These are phyloP conservation scores for Cyclostephanos tholiformis DNA, from an alignment of 108 stramenopile genomes.

Conservation along the genomic window DNA sequence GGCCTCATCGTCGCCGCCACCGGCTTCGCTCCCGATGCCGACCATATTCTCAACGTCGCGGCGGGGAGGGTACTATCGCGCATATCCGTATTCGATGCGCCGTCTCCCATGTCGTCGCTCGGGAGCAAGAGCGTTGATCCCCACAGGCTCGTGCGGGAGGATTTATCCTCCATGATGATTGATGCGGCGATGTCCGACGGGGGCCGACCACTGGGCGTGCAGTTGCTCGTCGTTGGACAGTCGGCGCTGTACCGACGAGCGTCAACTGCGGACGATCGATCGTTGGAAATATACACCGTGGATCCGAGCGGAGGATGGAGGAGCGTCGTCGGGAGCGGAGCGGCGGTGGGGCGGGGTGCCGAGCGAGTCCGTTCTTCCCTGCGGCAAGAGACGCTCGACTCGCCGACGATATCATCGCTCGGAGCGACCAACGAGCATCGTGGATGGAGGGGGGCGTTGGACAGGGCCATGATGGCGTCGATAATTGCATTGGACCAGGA, in stretches of 20 bases:
- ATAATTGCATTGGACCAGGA: conserved; percentile 32
- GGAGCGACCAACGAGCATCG: background rate
- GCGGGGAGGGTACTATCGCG: conserved; percentile 45
- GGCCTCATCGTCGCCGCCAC: conserved; percentile 46
- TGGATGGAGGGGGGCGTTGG: conserved; percentile 51
- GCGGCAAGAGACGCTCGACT: background rate
- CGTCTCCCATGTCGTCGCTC: background rate
- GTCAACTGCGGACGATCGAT: conserved; percentile 1
- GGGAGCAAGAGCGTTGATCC: conserved; percentile 44
- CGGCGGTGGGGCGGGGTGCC: conserved; percentile 47
- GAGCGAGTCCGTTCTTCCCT: conserved; percentile 31
- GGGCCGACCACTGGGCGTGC: conserved; percentile 44
- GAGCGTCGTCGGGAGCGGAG: conserved; percentile 25
- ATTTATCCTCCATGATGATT: conserved; percentile 40
- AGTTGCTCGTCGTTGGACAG: conserved; percentile 44
- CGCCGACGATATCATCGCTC: background rate
- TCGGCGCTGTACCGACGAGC: conserved; percentile 12
- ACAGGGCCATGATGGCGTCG: conserved; percentile 47
- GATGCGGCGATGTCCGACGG: conserved; percentile 43
- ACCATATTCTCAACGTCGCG: conserved; percentile 38
- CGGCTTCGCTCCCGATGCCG: conserved; percentile 48
- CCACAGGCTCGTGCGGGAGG: conserved; percentile 46
- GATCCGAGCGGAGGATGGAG: conserved; percentile 56
- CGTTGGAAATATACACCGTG: conserved; percentile 49
- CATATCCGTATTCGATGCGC: conserved; percentile 36